Base-by-base conservation (phyloP, 768 basidiomycete species). In the Suillus plorans region DNA sequence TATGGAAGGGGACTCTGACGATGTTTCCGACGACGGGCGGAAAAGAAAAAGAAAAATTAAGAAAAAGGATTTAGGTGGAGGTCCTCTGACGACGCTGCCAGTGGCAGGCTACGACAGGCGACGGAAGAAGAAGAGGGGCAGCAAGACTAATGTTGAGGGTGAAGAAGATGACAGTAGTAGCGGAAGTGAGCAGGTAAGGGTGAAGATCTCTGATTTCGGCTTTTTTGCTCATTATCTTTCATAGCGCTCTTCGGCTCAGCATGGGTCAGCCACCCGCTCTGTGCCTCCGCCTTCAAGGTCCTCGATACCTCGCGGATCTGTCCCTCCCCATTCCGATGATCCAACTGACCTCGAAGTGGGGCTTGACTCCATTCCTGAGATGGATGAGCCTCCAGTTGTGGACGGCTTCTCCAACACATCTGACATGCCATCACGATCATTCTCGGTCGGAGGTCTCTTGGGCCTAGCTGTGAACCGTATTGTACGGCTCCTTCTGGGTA, bases 11-110 rank as follows among this genome's bases (percentile, higher is more conserved):
- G 83, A 85, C 9, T 86, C 88, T 8, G 89, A 87, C 41, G 84
- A 85, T 58, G 81, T 83, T 39, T 85, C 84, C 31, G 85, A 81
- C 37, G 80, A 78, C 60, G 86, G 81, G 64, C 81, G 80, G 69
- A 82, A 81, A 71, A 82, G 82, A 73, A 86, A 81, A 78, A 77
- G 76, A 63, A 78, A 72, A 67, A 85, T 85, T 61, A 78, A 78
- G 72, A 85, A 82, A 72, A 82, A 81, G 64, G 84, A 84, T 37
- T 73, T 79, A 25, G 74, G 79, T 9, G 85, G 84, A 9, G 89
- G 87, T 5, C 84, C 84, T 28, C 73, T 91, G 68, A 87, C 85
- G 18, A 84, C 83, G n/a, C 79, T 93, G 3, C 91, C 91, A 10
- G 83, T 88, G 57, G 82, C 89, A 25, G 80, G 82, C 16, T 85